Conservation (phyloP, 2,329 filamentous ascomycete species). For the Plectosphaerella plurivora region DNA sequence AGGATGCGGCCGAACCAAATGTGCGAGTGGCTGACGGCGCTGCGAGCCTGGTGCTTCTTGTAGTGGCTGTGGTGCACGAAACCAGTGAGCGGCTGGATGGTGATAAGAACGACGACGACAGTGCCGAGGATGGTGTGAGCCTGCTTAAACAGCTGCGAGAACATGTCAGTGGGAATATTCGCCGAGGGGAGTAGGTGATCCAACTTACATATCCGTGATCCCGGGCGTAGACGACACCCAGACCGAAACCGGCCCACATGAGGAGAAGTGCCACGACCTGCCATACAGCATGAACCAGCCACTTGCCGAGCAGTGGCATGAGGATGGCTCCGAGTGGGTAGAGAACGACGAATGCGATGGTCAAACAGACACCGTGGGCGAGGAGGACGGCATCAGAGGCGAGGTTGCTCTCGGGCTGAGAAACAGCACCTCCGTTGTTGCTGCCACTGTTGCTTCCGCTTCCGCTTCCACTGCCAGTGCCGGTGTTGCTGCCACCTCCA, state of each 20-base stretch:
- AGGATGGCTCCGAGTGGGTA: constrained; percentile 58
- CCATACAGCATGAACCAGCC: constrained; percentile 52
- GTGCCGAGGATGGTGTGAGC: constrained; percentile 54
- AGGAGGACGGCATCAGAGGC: constrained; percentile 23
- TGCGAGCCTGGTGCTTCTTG: constrained; percentile 40
- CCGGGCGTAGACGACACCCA: constrained; percentile 46
- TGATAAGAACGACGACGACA: constrained; percentile 47
- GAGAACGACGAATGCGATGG: constrained; percentile 50
- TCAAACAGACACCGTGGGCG: constrained; percentile 58
- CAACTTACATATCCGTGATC: constrained; percentile 36
- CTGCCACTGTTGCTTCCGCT: constrained; percentile 7
- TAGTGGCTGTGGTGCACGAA: constrained; percentile 53
- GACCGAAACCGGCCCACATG: constrained; percentile 57
- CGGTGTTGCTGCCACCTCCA: constrained; percentile 10
- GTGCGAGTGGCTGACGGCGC: constrained; percentile 50
- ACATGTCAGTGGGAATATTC: background rate
- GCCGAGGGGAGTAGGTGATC: background rate
- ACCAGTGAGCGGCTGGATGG: constrained; percentile 55
- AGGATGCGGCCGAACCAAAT: constrained; percentile 59
- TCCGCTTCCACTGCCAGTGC: constrained; percentile 7
- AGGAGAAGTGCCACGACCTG: constrained; percentile 49
- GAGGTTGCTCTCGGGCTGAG: constrained; percentile 10
- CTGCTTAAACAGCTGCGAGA: constrained; percentile 43
- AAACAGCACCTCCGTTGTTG: constrained; percentile 5
- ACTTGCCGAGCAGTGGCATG: constrained; percentile 55